Evolutionary conservation across 345 rosid species (phyloP).

Genomic region (Melaleuca alternifolia): DNA sequence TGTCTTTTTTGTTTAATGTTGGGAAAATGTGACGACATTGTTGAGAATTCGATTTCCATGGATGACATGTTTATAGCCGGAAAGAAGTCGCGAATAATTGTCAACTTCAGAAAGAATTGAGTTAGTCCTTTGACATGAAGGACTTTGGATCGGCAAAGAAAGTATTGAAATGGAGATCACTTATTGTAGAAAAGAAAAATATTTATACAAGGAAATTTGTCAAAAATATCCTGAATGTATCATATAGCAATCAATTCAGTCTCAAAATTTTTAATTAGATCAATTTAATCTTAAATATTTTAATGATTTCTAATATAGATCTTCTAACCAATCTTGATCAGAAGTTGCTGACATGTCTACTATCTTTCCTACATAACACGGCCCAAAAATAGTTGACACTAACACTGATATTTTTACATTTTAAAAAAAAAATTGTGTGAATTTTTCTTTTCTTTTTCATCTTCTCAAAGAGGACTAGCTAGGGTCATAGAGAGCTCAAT

Average conservation of each 20-base stretch:
- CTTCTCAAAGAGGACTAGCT: fast-evolving
- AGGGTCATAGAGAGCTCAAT: too few species aligned
- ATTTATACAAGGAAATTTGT: background rate
- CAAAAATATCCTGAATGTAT: background rate
- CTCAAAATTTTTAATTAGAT: background rate
- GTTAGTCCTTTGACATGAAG: too few species aligned
- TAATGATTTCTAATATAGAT: background rate
- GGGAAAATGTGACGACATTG: background rate
- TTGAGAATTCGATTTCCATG: background rate
- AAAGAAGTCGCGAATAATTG: too few species aligned
- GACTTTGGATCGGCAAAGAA: too few species aligned
- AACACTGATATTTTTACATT: too few species aligned
- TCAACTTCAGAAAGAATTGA: too few species aligned
- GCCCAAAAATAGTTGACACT: background rate
- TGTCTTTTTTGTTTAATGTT: background rate
- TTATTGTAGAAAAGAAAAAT: too few species aligned
- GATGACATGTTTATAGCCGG: background rate
- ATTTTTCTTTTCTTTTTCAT: background rate
- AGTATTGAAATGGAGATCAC: too few species aligned
- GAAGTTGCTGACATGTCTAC: fast-evolving
- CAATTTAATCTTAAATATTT: background rate
- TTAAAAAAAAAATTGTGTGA: too few species aligned
- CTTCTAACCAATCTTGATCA: background rate
- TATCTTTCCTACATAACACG: background rate
- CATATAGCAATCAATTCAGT: background rate